Evolutionary conservation across 2,329 filamentous ascomycete genomes (phyloP), one percentile per base, ranked within the genome.

Genomic region (Colletotrichum chlorophyti): DNA sequence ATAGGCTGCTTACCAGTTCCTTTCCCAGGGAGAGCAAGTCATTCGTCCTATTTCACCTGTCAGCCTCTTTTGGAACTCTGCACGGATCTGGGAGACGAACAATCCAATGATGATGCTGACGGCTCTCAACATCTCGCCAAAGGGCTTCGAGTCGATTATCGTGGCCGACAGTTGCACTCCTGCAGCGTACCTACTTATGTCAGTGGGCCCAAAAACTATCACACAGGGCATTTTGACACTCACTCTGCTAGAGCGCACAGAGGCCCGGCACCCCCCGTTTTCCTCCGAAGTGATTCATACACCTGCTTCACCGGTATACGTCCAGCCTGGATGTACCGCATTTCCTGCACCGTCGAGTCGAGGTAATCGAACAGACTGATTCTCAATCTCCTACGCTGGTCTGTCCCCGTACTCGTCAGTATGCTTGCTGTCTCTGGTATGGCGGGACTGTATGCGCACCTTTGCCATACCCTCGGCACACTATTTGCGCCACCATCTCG

Each of bases 181-280:
- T 12, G 59, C 37, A 9, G 50, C 59, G 23, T 54, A 62, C 40
- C 59, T 62, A 21, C 8, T 41, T 14, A 7, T 5, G 41, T 62
- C 40, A 62, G 45, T n/a, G n/a, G n/a, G n/a, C n/a, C n/a, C 43
- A 35, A 26, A 21, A 14, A n/a, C 5, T 21, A 21, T 14, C 12
- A 11, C n/a, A 24, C 7, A 6, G 29, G 15, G 7, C 17, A 17
- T 3, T 14, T 21, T 12, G 6, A 11, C 4, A 48, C 60, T 57
- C n/a, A 62, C 60, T 62, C 60, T 3, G 50, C 57, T 14, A 62
- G 14, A 9, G 57, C 50, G 15, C 51, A 53, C 3, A 62, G 42
- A 12, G 60, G 60, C 12, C 50, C 55, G 14, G 50, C 42, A n/a
- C 57, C 60, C 15, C 23, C 57, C 6, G 60, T 62, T 29, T 45